Base-by-base conservation (phyloP, 345 rosid species). In the Rhodamnia rubescens region DNA sequence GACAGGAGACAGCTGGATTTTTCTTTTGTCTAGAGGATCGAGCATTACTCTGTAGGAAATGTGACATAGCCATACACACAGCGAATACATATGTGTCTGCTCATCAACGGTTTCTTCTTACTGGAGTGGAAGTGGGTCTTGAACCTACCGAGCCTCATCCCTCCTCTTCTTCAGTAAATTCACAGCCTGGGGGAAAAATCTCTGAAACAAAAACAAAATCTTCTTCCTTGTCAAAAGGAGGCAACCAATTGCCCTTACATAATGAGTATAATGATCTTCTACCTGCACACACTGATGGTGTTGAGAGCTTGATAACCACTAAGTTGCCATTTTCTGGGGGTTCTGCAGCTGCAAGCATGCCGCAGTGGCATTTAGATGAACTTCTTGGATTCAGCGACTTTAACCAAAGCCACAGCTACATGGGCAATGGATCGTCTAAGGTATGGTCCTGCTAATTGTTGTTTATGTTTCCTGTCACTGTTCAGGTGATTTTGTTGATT, bases 21-120 rank as follows among this genome's bases (percentile, higher is more conserved):
- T 97, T 97, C 98, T 97, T 97, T 82, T 97, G 99, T 88, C 90
- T 97, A 84, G 95, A 97, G 90, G 99, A 97, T 87, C 90, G 98
- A 89, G 98, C 99, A 58, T 90, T 97, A 61, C 95, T 97, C 44
- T 97, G 99, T 90, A 89, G 98, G 91, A 97, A 96, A 91, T 97
- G 99, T 88, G 99, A 97, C 88, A 91, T 96, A 86, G 89, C 96
- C 51, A 93, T 97, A 86, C 99, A 97, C 87, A 86, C 96, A 5
- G 96, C 87, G 50, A 97, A 96, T 87, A 59, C 90, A 59, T 92
- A 88, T 87, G 98, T 95, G 49, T 93, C 98, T 87, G 92, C 91
- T 87, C 99, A 97, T 89, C 98, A 96, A 86, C 89, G 99, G 75
- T 97, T 94, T 92, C 93, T 97, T 85, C 92, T 97, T 27, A 97